Evolutionary conservation across 139 green algal species (phyloP).

Genomic region (Chlamydomonas asymmetrica): DNA sequence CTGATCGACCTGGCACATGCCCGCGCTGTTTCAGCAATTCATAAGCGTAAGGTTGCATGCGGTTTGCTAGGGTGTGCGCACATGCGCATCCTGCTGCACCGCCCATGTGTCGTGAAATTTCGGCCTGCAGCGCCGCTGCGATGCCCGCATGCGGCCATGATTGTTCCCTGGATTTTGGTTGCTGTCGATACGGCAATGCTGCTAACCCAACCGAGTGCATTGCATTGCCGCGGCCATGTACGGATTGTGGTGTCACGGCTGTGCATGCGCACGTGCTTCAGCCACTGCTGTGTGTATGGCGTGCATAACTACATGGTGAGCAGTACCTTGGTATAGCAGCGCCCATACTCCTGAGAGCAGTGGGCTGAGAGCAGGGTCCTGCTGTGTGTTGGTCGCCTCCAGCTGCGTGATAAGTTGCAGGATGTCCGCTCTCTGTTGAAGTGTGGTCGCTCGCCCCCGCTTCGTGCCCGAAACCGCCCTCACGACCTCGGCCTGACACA

Average conservation of each 20-base stretch:
- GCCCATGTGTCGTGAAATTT: too few relatives aligned
- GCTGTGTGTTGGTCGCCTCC: slow-evolving; percentile 12
- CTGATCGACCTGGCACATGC: too few relatives aligned
- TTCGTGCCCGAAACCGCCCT: slow-evolving; percentile 13
- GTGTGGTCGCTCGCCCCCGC: slow-evolving; percentile 20
- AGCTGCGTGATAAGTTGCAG: slow-evolving; percentile 18
- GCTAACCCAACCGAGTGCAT: neutral
- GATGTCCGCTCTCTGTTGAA: slow-evolving; percentile 18
- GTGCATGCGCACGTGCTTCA: too few relatives aligned
- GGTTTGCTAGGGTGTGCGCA: too few relatives aligned
- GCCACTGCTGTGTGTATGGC: too few relatives aligned
- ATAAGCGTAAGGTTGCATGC: too few relatives aligned
- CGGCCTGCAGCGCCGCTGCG: too few relatives aligned
- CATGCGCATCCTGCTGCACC: too few relatives aligned
- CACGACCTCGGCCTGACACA: slow-evolving; percentile 15
- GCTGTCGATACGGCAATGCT: neutral
- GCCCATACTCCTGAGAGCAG: slow-evolving; percentile 28
- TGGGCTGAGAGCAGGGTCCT: neutral
- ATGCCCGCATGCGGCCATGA: too few relatives aligned
- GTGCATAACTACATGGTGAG: neutral
- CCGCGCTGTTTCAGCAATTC: too few relatives aligned
- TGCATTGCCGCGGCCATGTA: neutral
- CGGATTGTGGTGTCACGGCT: too few relatives aligned
- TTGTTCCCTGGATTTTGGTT: too few relatives aligned
- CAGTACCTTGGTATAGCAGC: slow-evolving; percentile 33